Evolutionary conservation across 2,329 filamentous ascomycete genomes (phyloP).

Genomic region (Penicillium sp.): DNA sequence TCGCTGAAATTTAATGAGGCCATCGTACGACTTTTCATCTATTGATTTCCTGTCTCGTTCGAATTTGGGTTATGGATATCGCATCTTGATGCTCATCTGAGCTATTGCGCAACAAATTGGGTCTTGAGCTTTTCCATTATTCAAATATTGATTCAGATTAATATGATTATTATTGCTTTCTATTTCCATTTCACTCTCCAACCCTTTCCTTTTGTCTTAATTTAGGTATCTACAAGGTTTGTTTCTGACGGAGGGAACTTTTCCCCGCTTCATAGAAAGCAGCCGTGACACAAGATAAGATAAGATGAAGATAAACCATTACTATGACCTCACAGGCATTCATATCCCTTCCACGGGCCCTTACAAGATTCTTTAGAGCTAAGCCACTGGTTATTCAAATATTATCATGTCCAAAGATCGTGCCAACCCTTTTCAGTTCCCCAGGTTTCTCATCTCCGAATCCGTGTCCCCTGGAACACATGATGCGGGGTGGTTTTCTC

Average conservation of each 20-base stretch:
- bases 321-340: conserved; percentile 2
- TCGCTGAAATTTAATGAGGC: conserved; percentile 73
- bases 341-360: not conserved
- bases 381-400: not conserved
- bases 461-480: conserved; percentile 42
- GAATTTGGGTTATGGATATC: not conserved
- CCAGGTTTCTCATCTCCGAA: conserved; percentile 52
- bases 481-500: conserved; percentile 12
- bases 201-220: not conserved
- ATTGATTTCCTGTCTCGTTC: not conserved
- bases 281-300: not conserved
- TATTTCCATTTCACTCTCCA: not conserved
- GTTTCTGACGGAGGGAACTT: not conserved
- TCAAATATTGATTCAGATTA: not conserved
- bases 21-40: not conserved
- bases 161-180: not conserved
- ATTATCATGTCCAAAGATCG: conserved; percentile 20
- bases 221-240: not conserved
- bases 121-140: not conserved
- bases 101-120: not conserved
- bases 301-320: conserved; percentile 1
- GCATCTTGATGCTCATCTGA: not conserved
- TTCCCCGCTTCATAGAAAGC: not conserved
- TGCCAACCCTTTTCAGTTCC: conserved; percentile 42
- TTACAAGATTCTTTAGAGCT: not conserved